phyloP scores from a whole-genome alignment of 2,329 filamentous ascomycete genomes.

The Beauveria brongniartii region DNA sequence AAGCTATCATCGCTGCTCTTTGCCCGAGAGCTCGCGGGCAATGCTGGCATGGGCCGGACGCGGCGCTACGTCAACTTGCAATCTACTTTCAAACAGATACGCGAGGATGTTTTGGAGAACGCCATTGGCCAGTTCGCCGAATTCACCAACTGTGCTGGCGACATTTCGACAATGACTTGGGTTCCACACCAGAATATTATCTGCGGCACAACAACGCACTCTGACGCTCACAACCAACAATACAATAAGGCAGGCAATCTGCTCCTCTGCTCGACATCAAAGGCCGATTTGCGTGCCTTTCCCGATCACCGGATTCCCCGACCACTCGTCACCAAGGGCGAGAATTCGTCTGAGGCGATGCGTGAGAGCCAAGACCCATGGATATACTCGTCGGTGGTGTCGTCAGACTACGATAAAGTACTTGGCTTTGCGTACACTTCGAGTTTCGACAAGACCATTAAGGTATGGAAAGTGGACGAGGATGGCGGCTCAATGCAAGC shows the following conservation, averaged over 20 bases:
- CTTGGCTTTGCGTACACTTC: slow-evolving; percentile 46
- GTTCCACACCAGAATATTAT: slow-evolving; percentile 44
- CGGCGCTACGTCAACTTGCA: slow-evolving; percentile 36
- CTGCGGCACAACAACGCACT: slow-evolving; percentile 56
- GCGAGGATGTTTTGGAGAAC: slow-evolving; percentile 51
- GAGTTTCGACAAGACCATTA: slow-evolving; percentile 55
- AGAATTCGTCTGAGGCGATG: slow-evolving; percentile 50
- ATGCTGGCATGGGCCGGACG: slow-evolving; percentile 32
- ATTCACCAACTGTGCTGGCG: slow-evolving; percentile 55
- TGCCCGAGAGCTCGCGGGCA: slow-evolving; percentile 41
- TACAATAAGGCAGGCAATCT: slow-evolving; percentile 60
- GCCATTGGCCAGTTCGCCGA: slow-evolving; percentile 40
- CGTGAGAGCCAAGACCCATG: slow-evolving; percentile 51
- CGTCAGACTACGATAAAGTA: slow-evolving; percentile 45
- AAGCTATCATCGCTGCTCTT: slow-evolving; percentile 35
- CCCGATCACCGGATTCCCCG: slow-evolving; percentile 50
- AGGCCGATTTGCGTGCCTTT: slow-evolving; percentile 40
- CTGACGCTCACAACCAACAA: slow-evolving; percentile 54
- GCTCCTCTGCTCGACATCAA: slow-evolving; percentile 41
- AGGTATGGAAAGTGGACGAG: slow-evolving; percentile 43
- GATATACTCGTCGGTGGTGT: slow-evolving; percentile 57
- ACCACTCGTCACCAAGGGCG: slow-evolving; percentile 42
- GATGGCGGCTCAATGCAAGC: slow-evolving; percentile 33
- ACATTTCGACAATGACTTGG: slow-evolving; percentile 52
- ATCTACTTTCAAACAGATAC: slow-evolving; percentile 34